Evolutionary conservation across 225 moss, liverwort and hornwort species (phyloP).

Genomic region (Marchantia paleacea): DNA sequence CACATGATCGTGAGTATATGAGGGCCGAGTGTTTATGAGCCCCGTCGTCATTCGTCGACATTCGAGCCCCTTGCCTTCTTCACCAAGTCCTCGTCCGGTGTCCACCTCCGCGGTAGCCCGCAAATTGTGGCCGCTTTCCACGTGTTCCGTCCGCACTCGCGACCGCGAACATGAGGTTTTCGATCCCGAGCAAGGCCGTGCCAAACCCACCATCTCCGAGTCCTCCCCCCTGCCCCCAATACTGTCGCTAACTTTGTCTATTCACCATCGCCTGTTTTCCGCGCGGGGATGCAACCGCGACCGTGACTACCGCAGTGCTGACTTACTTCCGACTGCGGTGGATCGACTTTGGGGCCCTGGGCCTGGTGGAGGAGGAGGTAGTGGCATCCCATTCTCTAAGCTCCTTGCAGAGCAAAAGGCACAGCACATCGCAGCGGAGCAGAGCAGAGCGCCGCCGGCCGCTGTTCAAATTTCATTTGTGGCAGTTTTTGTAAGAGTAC

Average conservation of each 20-base stretch:
- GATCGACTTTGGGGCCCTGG: background rate
- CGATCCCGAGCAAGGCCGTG: background rate
- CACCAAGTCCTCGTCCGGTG: background rate
- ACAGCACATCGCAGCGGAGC: background rate
- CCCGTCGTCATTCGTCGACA: slow-evolving; percentile 15
- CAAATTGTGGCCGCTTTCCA: slow-evolving; percentile 1
- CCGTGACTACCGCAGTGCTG: too few species aligned
- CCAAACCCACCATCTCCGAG: too few species aligned
- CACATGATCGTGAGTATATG: slow-evolving; percentile 12
- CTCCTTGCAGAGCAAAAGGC: background rate
- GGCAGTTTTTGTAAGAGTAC: slow-evolving; percentile 6
- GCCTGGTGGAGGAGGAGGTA: background rate
- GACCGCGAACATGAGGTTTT: background rate
- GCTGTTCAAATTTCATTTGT: slow-evolving; percentile 17
- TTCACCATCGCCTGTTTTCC: too few species aligned
- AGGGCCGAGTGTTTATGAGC: slow-evolving; percentile 4
- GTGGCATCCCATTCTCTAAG: background rate
- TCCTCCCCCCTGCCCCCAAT: too few species aligned
- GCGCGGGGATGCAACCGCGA: too few species aligned
- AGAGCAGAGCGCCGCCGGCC: slow-evolving; percentile 19
- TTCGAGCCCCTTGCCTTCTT: background rate
- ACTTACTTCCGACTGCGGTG: background rate
- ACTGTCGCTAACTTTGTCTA: too few species aligned
- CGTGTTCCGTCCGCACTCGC: background rate
- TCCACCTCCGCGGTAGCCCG: slow-evolving; percentile 1